Conservation (phyloP, 2,329 filamentous ascomycete genomes). For the Magnaporthiopsis incrustans region DNA sequence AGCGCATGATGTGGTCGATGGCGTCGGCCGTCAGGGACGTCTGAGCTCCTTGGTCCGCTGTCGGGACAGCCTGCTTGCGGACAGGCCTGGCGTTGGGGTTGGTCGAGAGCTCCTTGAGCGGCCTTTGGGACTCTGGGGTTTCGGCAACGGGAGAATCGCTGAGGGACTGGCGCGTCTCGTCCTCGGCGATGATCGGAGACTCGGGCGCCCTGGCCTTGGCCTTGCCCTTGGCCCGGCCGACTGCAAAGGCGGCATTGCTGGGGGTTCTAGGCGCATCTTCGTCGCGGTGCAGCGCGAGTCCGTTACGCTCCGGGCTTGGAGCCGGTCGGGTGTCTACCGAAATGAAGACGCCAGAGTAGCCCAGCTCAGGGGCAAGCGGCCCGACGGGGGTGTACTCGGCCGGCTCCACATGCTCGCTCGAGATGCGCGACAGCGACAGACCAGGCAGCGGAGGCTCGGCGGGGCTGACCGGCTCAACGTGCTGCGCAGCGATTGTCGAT, state of each 20-base stretch:
- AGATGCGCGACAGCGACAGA: conserved; percentile 28
- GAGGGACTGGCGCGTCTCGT: conserved; percentile 51
- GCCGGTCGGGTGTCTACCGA: conserved; percentile 35
- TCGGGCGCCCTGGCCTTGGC: conserved; percentile 27
- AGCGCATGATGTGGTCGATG: conserved; percentile 58
- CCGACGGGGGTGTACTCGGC: conserved; percentile 12
- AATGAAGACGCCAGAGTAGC: conserved; percentile 33
- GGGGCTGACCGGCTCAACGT: conserved; percentile 17
- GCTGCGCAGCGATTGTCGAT: conserved; percentile 18
- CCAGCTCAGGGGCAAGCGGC: conserved; percentile 20
- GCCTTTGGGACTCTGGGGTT: conserved; percentile 47
- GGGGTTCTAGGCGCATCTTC: conserved; percentile 29
- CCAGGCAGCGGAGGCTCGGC: conserved; percentile 16
- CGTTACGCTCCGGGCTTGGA: conserved; percentile 46
- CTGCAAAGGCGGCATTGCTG: conserved; percentile 30
- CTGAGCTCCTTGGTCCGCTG: conserved; percentile 67
- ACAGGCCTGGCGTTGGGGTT: conserved; percentile 38
- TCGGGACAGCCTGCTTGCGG: conserved; percentile 34
- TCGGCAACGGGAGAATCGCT: conserved; percentile 30
- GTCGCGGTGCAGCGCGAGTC: conserved; percentile 47
- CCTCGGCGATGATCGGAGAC: conserved; percentile 51
- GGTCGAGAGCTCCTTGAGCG: conserved; percentile 54
- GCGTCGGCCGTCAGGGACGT: conserved; percentile 75
- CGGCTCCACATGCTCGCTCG: conserved; percentile 23
- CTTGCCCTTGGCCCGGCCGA: conserved; percentile 37